These are phyloP conservation scores for Hypoxylon sp. DNA, from an alignment of 2,329 filamentous ascomycete genomes.

Conservation along the genomic window DNA sequence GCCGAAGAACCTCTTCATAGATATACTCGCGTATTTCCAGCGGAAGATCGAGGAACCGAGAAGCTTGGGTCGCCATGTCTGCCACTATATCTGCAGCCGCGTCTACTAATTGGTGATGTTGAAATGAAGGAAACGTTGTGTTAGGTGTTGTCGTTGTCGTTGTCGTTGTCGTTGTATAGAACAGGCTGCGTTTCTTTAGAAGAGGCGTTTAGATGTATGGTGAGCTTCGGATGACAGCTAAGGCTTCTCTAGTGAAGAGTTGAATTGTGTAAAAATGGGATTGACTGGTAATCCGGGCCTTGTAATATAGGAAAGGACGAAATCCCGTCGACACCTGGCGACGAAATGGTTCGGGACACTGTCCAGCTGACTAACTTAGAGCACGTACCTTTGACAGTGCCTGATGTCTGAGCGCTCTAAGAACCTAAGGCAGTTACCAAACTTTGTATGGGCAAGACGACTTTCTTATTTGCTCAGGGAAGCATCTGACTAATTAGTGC, in stretches of 20 bases:
- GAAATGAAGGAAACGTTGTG: no score
- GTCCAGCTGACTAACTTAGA: no score
- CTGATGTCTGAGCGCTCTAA: no score
- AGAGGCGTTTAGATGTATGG: not conserved
- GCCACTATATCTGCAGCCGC: not conserved
- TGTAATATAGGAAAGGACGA: not conserved
- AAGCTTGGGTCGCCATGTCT: not conserved
- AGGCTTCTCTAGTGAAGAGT: not conserved
- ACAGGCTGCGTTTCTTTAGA: not conserved
- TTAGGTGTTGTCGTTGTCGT: no score
- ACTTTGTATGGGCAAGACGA: no score
- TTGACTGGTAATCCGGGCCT: not conserved
- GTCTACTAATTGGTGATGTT: not conserved
- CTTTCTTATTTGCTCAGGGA: no score
- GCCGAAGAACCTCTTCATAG: not conserved
- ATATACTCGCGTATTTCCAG: not conserved
- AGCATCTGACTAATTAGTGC: no score
- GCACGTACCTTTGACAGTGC: no score
- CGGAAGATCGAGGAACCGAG: not conserved
- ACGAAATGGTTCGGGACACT: no score
- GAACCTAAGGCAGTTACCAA: no score
- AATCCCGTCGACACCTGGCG: no score
- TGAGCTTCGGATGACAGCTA: not conserved
- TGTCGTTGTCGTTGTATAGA: not conserved
- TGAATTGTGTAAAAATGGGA: not conserved